Percentiles rank a stretch among this genome's conserved stretches.
Evolutionary conservation across 371 early-diverging fungal genomes (phyloP).

Genomic region (Mortierella sp.): DNA sequence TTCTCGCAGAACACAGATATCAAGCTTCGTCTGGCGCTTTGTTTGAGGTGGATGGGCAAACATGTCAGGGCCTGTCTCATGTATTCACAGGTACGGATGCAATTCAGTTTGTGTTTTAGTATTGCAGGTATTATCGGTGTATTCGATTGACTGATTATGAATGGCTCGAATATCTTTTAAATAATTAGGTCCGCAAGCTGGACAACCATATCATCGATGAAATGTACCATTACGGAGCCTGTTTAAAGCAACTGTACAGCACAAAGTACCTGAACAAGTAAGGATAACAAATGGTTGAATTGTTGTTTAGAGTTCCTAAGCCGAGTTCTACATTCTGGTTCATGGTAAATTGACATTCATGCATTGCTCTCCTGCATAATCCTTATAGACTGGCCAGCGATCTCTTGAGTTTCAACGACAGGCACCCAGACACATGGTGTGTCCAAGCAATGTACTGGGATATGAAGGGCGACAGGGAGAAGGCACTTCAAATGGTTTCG

Average conservation of each 20-base stretch:
- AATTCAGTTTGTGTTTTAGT: not conserved
- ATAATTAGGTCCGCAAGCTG: slow-evolving; percentile 38
- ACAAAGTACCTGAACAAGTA: slow-evolving; percentile 25
- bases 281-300: not conserved
- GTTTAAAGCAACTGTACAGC: slow-evolving; percentile 24
- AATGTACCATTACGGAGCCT: slow-evolving; percentile 42
- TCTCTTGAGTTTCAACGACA: slow-evolving; percentile 26
- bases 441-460: slow-evolving; percentile 38
- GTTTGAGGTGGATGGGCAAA: slow-evolving; percentile 36
- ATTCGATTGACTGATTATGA: not conserved
- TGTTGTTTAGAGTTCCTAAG: not conserved
- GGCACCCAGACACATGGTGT: slow-evolving; percentile 47
- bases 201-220: slow-evolving; percentile 27
- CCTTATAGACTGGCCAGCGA: slow-evolving; percentile 27
- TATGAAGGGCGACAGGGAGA: slow-evolving; percentile 17
- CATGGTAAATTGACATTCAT: too few relatives aligned
- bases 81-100: slow-evolving; percentile 23
- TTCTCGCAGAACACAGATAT: slow-evolving; percentile 33
- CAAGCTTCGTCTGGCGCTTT: slow-evolving; percentile 32
- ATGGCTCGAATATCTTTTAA: not conserved
- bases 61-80: slow-evolving; percentile 17
- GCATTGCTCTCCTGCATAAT: not conserved
- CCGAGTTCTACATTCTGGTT: too few relatives aligned
- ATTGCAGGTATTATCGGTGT: too few relatives aligned
- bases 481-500: slow-evolving; percentile 27